Base-by-base conservation (phyloP, 371 early-diverging fungal genomes). In the Mucor circinelloides region DNA sequence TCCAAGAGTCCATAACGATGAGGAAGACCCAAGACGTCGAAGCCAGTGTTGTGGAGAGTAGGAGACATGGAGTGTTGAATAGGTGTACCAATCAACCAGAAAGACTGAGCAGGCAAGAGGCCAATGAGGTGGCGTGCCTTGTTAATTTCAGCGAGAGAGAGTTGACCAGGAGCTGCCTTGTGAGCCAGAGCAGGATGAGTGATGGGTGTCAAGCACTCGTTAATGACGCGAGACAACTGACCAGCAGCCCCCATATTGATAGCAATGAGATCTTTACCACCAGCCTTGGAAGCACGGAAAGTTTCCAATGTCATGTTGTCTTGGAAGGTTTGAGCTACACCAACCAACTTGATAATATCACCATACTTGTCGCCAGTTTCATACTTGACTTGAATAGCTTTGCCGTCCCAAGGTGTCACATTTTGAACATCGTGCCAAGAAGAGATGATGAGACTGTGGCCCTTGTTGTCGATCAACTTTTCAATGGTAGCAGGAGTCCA, bases 91-190 rank as follows among this genome's bases (percentile, higher is more conserved):
- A 97, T 93, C 40, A 99, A 78, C 79, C 89, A 94, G 75, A 90
- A 96, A 44, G 88, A 78, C 68, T 86, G 84, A 3, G 87, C 61
- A 1, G 91, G 85, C 36, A 93, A 68, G 44, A 91, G 73, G 1
- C 98, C 99, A 10, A 91, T 66, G 13, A 89, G 72, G 31, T 85
- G 76, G 3, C 94, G 89, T 0, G 92, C 86, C 44, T 82, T 73
- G 70, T 93, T 80, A 67, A 99, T 95, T 70, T 96, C 90, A 21
- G 76, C 76, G 3, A 95, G 83, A n/a, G 93, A 88, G 25, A 99
- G 85, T 78, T 99, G 98, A 31, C 99, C 99, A 10, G 97, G 97
- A 1, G 99, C 99, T 2, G 99, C 97, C 44, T 88, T 87, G 3
- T 80, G 75, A 3, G 95, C 89, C 38, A 97, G 74, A 21, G 82